Evolutionary conservation across 2,329 filamentous ascomycete genomes (phyloP).

Genomic region (Incumbomyces delicatus): DNA sequence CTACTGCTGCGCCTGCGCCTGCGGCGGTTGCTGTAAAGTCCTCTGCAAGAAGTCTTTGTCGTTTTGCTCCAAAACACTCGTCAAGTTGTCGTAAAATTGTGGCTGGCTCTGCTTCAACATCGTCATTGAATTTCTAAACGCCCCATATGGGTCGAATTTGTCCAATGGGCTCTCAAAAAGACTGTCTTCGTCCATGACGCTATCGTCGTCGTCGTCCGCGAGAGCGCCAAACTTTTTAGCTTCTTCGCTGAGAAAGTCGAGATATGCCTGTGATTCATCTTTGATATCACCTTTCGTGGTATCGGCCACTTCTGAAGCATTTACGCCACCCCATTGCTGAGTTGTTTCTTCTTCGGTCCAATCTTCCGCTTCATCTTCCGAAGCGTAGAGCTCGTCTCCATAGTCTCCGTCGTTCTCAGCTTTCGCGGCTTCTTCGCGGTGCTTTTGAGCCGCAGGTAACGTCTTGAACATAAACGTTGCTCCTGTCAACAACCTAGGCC

Average conservation of each 20-base stretch:
- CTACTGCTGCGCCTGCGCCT: background rate
- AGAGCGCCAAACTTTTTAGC: conserved; percentile 73
- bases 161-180: conserved; percentile 89
- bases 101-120: conserved; percentile 85
- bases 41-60: conserved; percentile 73
- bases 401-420: conserved; percentile 52
- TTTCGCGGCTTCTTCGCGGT: conserved; percentile 82
- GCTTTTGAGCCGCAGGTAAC: conserved; percentile 75
- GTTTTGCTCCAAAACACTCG: conserved; percentile 65
- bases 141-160: conserved; percentile 84
- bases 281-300: conserved; percentile 55
- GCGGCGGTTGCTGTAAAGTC: conserved; percentile 48
- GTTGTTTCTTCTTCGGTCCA: conserved; percentile 56
- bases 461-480: conserved; percentile 88
- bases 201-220: conserved; percentile 66
- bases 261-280: conserved; percentile 86
- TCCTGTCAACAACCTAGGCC: conserved; percentile 82
- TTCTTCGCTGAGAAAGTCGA: conserved; percentile 93
- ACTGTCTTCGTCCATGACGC: conserved; percentile 84
- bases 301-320: conserved; percentile 51
- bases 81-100: conserved; percentile 73
- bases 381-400: conserved; percentile 62
- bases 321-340: conserved; percentile 52
- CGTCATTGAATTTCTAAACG: conserved; percentile 73
- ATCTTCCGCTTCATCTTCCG: conserved; percentile 65